Evolutionary conservation across 2,329 filamentous ascomycete species (phyloP).

Genomic region (Lecanicillium sp.): DNA sequence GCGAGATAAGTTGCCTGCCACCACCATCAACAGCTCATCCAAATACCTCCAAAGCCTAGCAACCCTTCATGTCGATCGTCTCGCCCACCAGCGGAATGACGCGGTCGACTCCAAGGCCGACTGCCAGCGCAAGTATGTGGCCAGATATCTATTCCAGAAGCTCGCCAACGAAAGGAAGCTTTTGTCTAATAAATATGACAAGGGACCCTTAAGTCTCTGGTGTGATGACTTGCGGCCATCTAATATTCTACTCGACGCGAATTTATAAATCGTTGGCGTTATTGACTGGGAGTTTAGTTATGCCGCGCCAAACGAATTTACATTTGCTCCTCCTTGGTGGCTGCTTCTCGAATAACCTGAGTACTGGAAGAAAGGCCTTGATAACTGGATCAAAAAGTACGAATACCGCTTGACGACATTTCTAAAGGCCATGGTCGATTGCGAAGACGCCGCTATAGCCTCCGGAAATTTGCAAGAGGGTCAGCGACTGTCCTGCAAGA

Average conservation of each 20-base stretch:
- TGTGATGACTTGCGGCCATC: slow-evolving; percentile 1
- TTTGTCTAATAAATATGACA: no score
- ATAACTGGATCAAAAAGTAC: background rate
- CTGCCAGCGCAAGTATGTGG: background rate
- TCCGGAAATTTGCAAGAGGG: background rate
- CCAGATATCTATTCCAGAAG: background rate
- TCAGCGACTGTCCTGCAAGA: background rate
- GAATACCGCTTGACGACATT: background rate
- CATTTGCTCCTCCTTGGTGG: background rate
- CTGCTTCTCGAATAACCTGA: slow-evolving; percentile 1
- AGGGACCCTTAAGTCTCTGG: background rate
- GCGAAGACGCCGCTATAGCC: background rate
- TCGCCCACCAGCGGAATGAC: background rate
- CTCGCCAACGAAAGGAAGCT: no score
- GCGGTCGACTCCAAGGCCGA: background rate
- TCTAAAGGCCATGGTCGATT: background rate
- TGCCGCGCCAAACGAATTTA: background rate
- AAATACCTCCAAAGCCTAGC: background rate
- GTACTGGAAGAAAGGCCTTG: background rate
- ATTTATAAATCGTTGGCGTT: background rate
- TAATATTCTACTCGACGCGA: background rate
- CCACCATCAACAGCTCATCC: background rate
- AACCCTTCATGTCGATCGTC: background rate
- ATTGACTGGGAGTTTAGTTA: background rate
- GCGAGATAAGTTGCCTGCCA: background rate